Evolutionary conservation across 2,329 filamentous ascomycete genomes (phyloP), one percentile per base, ranked within the genome.

Genomic region (Ophiobolus disseminans): DNA sequence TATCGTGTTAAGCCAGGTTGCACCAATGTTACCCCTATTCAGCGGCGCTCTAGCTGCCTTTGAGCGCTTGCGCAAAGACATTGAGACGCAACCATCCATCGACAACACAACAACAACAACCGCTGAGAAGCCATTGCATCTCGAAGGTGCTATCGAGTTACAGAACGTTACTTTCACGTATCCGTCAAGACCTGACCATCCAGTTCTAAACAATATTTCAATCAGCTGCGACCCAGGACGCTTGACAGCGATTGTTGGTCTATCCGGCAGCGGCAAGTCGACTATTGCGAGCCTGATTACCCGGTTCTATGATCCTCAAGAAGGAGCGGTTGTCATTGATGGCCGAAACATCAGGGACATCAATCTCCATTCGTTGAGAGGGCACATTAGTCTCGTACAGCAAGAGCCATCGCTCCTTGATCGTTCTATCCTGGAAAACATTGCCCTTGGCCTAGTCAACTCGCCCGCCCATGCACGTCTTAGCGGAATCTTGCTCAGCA

Each of bases 21-120:
- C 76, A 6, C 77, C 77, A 5, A 75, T 78, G 58, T 55, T 80
- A n/a, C 80, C 80, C 28, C 57, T 81, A 2, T 82, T 82, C 45
- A 74, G 74, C 7, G 73, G 75, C 10, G 80, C 78, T 2, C 70
- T 77, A 9, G 75, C 75, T n/a, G 75, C 85, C 0, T 89, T 82
- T 57, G 71, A 80, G 46, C 83, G 85, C 40, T 71, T 89, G 5
- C 76, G 76, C 11, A 73, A 78, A 25, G 84, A 86, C 35, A 85
- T 88, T 39, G 77, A 85, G 11, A 76, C 76, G 4, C 42, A 62
- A 13, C 71, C 75, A 22, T 52, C 61, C 10, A 76, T 77, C 23
- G 70, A 76, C 49, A 69, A 68, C 32, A 74, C 69, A 4, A 21
- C 13, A 9, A 64, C 65, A 13, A 57, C 61, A 3, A 53, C 56